Evolutionary conservation across 2,329 filamentous ascomycete species (phyloP).

Genomic region (Sporothrix dimorphospora): DNA sequence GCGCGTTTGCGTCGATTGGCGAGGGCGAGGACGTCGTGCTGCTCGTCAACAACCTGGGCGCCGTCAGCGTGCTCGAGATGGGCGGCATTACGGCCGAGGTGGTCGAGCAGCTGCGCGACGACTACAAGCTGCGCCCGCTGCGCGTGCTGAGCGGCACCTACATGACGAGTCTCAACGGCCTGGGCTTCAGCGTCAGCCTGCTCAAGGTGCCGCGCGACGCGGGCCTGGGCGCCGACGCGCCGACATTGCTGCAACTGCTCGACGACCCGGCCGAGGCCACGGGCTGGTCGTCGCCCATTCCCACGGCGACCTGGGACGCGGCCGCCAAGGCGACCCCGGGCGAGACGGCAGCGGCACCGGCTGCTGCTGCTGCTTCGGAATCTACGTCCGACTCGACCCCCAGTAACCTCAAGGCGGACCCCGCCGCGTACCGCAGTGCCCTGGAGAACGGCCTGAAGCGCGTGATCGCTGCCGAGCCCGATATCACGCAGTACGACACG

Average conservation of each 20-base stretch:
- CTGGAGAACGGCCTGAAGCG: conserved; percentile 62
- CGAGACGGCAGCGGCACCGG: conserved; percentile 37
- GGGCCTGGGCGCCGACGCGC: conserved; percentile 60
- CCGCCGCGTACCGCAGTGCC: conserved; percentile 51
- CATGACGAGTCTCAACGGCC: conserved; percentile 78
- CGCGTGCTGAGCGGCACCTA: conserved; percentile 70
- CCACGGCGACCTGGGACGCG: conserved; percentile 65
- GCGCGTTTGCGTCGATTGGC: conserved; percentile 69
- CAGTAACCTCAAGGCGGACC: conserved; percentile 59
- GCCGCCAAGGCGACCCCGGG: conserved; percentile 43
- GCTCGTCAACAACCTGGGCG: conserved; percentile 77
- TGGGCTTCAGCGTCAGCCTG: conserved; percentile 74
- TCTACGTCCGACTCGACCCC: conserved; percentile 42
- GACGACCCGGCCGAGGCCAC: conserved; percentile 70
- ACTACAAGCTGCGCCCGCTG: conserved; percentile 63
- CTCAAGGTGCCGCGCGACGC: conserved; percentile 62
- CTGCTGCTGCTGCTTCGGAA: conserved; percentile 56
- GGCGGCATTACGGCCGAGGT: conserved; percentile 73
- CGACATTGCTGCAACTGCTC: conserved; percentile 68
- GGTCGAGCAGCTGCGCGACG: conserved; percentile 60
- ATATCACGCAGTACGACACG: conserved; percentile 75
- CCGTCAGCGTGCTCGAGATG: conserved; percentile 72
- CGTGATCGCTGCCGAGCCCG: conserved; percentile 68
- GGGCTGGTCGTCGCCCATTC: conserved; percentile 69
- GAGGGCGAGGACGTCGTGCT: conserved; percentile 67